A percentile compares a stretch with the other conserved stretches of the same genome.
phyloP scores from a whole-genome alignment of 1,139 yeast species.

The Nakaseomyces delphensis region DNA sequence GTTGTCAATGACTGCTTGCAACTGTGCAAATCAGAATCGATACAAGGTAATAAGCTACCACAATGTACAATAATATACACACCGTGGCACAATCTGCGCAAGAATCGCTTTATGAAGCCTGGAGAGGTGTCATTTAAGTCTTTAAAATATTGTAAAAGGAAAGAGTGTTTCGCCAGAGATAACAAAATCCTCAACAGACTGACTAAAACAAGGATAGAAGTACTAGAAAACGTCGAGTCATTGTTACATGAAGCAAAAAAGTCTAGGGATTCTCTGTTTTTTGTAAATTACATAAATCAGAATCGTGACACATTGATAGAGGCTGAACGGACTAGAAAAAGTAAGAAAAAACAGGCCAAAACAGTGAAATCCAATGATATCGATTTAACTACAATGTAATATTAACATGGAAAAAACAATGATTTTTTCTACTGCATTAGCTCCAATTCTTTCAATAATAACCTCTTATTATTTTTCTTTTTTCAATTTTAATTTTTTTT shows the following conservation, averaged over 20 bases:
- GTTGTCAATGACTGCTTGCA: slow-evolving; percentile 58
- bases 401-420: too few species aligned
- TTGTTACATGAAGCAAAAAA: slow-evolving; percentile 27
- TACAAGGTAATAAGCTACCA: slow-evolving; percentile 65
- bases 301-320: slow-evolving; percentile 19
- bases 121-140: slow-evolving; percentile 75
- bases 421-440: background rate
- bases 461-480: background rate
- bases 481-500: background rate
- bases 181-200: slow-evolving; percentile 58
- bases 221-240: slow-evolving; percentile 36
- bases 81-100: slow-evolving; percentile 64
- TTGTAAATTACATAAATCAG: slow-evolving; percentile 14
- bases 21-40: slow-evolving; percentile 71
- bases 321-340: slow-evolving; percentile 20
- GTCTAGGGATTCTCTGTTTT: slow-evolving; percentile 23
- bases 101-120: slow-evolving; percentile 68
- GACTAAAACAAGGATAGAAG: slow-evolving; percentile 57
- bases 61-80: slow-evolving; percentile 66
- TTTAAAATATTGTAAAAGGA: slow-evolving; percentile 44
- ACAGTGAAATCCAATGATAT: slow-evolving; percentile 1
- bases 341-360: slow-evolving; percentile 12
- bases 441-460: background rate
- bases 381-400: background rate
- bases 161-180: slow-evolving; percentile 50